A percentile compares a stretch with the other conserved stretches of the same genome.
These are phyloP conservation scores for Eucalyptus polybractea DNA, from an alignment of 345 rosid genomes.

Conservation along the genomic window DNA sequence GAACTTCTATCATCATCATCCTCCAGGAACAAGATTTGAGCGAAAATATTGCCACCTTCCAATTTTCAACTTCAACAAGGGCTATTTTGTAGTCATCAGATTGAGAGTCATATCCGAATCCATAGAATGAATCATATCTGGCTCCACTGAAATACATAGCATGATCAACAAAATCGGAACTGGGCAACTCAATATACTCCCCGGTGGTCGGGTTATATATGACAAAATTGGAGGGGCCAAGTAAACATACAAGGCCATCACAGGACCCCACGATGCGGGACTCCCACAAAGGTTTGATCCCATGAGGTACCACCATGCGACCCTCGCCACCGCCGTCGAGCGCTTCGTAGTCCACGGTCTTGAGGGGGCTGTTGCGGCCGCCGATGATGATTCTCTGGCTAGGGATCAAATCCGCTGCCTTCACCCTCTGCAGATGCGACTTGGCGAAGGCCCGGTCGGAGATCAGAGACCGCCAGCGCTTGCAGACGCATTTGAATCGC, in stretches of 20 bases:
- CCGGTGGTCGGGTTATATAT: neutral
- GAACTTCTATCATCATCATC: neutral
- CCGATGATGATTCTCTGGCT: too few relatives aligned
- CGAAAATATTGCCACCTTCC: neutral
- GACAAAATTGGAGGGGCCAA: neutral
- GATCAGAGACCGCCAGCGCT: too few relatives aligned
- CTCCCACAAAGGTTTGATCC: neutral
- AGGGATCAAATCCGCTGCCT: too few relatives aligned
- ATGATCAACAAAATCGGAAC: neutral
- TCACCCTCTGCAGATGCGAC: too few relatives aligned
- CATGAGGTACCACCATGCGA: neutral
- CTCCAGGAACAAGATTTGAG: neutral
- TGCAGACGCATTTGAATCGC: too few relatives aligned
- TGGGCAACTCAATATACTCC: neutral
- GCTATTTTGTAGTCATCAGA: neutral
- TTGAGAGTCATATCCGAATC: neutral
- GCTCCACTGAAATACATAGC: too few relatives aligned
- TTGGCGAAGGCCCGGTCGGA: too few relatives aligned
- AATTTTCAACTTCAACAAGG: neutral
- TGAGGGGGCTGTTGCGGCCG: too few relatives aligned
- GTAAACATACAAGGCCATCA: neutral
- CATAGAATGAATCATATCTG: neutral
- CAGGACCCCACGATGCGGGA: neutral
- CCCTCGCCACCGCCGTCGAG: neutral
- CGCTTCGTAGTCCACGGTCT: too few relatives aligned